phyloP scores from a whole-genome alignment of 495 filamentous ascomycete species.

The Entonaema liquescens region DNA sequence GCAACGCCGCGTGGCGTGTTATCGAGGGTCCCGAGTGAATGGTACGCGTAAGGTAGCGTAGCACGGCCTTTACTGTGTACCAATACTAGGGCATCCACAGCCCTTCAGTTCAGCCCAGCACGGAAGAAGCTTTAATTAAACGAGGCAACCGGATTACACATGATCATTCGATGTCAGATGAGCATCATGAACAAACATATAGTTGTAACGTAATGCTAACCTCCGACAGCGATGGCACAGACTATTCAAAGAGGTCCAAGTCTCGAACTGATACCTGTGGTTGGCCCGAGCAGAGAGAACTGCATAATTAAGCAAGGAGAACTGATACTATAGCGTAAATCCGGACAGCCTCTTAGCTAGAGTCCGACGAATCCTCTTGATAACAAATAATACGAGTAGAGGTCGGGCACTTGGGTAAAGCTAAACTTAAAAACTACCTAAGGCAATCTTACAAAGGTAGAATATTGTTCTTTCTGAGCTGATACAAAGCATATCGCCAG shows the following conservation, averaged over 20 bases:
- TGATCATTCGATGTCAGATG: conserved; percentile 22
- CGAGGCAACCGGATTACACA: conserved; percentile 20
- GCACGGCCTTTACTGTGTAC: conserved; percentile 13
- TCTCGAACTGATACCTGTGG: neutral
- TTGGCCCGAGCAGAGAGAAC: neutral
- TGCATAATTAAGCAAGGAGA: neutral
- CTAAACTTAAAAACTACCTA: neutral
- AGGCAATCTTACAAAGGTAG: neutral
- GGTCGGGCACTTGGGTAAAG: neutral
- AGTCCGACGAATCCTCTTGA: conserved; percentile 7
- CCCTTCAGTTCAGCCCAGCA: neutral
- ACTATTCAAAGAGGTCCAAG: neutral
- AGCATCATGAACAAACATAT: conserved; percentile 1
- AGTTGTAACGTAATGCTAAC: conserved; percentile 17
- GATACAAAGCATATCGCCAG: conserved; percentile 12
- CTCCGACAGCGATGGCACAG: conserved; percentile 20
- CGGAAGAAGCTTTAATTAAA: neutral
- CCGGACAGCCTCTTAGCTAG: neutral
- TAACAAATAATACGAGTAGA: neutral
- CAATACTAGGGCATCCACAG: neutral
- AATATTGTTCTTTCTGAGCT: conserved; percentile 15
- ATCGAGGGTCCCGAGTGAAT: conserved; percentile 2
- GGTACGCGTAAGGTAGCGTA: conserved; percentile 8
- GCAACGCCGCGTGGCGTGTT: neutral
- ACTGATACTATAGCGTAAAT: neutral